phyloP scores from a whole-genome alignment of 352 stramenopile genomes.

The Pythium myriotylum region DNA sequence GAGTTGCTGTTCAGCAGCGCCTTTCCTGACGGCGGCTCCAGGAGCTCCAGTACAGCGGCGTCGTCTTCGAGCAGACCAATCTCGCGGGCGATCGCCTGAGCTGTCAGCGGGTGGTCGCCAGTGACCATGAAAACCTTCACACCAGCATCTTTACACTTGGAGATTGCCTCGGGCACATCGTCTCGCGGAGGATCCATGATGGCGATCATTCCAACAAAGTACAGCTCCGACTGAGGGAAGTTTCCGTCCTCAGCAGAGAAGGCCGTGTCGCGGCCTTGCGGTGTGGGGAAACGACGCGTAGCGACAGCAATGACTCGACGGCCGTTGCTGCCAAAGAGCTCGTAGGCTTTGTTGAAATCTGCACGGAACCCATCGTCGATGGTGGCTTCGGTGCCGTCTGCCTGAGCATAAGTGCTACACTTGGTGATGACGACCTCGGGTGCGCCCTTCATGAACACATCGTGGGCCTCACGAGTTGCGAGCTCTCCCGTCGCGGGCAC shows the following conservation, averaged over 20 bases:
- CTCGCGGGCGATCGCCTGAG: constrained; percentile 79
- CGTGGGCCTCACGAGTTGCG: constrained; percentile 26
- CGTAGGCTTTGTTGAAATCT: constrained; percentile 59
- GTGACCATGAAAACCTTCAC: constrained; percentile 94
- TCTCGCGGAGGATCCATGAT: constrained; percentile 92
- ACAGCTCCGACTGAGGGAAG: constrained; percentile 38
- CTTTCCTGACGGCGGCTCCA: constrained; percentile 2
- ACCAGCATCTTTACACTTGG: constrained; percentile 77
- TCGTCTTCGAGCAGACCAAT: constrained; percentile 75
- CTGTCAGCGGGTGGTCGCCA: constrained; percentile 87
- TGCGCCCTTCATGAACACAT: constrained; percentile 93
- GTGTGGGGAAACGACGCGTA: constrained; percentile 43
- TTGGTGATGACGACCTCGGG: constrained; percentile 91
- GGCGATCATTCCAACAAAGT: constrained; percentile 90
- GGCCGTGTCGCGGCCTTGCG: neutral
- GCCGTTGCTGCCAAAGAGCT: constrained; percentile 45
- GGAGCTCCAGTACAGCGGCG: constrained; percentile 40
- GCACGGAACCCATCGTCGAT: constrained; percentile 41
- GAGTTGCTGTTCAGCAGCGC: neutral
- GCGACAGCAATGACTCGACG: constrained; percentile 47
- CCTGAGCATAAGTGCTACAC: constrained; percentile 69
- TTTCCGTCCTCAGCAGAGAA: constrained; percentile 44
- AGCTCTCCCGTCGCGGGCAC: constrained; percentile 31
- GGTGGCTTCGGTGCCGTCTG: constrained; percentile 48
- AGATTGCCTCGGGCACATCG: constrained; percentile 76